Conservation (phyloP, 73 alveolate species). For the Paramecium sonneborni region DNA sequence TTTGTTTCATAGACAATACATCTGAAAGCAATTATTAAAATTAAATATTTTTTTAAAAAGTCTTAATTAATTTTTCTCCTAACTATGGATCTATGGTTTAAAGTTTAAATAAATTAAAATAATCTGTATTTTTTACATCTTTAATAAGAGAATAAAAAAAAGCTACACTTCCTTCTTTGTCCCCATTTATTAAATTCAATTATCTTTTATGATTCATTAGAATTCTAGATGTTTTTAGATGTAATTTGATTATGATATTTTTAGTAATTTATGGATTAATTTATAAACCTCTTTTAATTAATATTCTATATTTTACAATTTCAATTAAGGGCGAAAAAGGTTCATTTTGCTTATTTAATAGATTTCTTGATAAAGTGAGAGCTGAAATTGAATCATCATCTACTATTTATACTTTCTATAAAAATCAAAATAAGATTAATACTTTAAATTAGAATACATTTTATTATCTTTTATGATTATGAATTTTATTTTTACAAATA, state of each 20-base stretch:
- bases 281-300: neutral
- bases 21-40: neutral
- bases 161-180: neutral
- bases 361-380: neutral
- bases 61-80: too few relatives aligned
- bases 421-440: neutral
- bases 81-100: neutral
- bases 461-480: neutral
- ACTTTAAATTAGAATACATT: neutral
- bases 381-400: neutral
- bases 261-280: neutral
- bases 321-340: neutral
- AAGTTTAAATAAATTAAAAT: neutral
- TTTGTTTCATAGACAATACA: neutral
- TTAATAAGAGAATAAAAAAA: too few relatives aligned
- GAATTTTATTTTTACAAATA: neutral
- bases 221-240: neutral
- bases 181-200: too few relatives aligned
- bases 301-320: neutral
- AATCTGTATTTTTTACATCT: too few relatives aligned
- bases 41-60: too few relatives aligned
- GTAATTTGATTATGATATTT: neutral
- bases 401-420: neutral
- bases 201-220: neutral
- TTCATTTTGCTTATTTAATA: neutral